Evolutionary conservation across 2,329 filamentous ascomycete species (phyloP), one percentile per base, ranked within the genome.

Genomic region (Aspergillus fumigatiaffinis): DNA sequence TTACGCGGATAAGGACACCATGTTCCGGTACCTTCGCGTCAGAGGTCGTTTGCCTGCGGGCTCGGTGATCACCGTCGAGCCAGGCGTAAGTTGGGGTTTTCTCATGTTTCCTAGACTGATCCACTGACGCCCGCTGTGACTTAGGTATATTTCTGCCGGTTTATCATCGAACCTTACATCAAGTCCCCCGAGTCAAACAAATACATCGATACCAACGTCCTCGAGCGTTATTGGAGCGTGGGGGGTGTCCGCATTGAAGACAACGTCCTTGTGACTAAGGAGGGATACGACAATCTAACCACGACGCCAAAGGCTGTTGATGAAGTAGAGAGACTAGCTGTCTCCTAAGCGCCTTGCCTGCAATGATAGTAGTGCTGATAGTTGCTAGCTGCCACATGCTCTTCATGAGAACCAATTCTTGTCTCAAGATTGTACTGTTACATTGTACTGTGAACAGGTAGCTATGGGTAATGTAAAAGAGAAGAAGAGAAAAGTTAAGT

Each of bases 201-300:
- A 68, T 95, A 86, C 69, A 96, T 97, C 66, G 86, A 96, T 68
- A 77, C 80, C 44, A 76, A 80, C 21, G 88, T 92, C 1, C 74
- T 97, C 42, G 82, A 91, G 12, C 84, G 83, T 65, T 97, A 94
- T 75, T 92, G 92, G 87, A 84, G 88, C 53, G 91, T 97, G 1
- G 94, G 93, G 17, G 94, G 94, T 35, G 91, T 96, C 26, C 84
- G 94, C 50, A 95, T 97, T 60, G 94, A 99, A 77, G 92, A 97
- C 69, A 90, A 93, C 71, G 83, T 97, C 42, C 79, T 94, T 23
- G 86, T 97, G 50, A 94, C 89, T 1, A 80, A 88, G 59, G 79
- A 84, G 25, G 92, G 92, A 0, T 86, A 86, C 66, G 92, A 97
- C 75, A 95, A 96, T 69, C 70, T 97, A 71, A 95, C 92, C 1